These are phyloP conservation scores for Candida endomychidarum DNA, from an alignment of 805 yeast species.

Conservation along the genomic window DNA sequence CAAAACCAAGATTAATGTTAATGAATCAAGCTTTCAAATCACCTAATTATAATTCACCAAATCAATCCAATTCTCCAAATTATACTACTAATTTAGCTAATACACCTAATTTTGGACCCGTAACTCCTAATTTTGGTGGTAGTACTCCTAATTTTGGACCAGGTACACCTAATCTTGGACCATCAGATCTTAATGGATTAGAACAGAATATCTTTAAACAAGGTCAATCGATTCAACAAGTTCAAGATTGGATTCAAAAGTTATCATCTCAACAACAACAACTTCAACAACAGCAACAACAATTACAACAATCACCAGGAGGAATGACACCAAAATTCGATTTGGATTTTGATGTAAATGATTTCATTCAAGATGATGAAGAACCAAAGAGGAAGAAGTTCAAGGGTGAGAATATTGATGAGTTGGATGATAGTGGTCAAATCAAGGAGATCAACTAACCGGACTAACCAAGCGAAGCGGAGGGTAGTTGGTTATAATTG, in stretches of 20 bases:
- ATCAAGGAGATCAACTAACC: constrained; percentile 3
- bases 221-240: constrained; percentile 54
- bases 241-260: constrained; percentile 55
- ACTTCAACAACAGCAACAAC: constrained; percentile 15
- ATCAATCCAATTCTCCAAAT: constrained; percentile 6
- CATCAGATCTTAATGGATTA: constrained; percentile 32
- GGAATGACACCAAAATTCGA: constrained; percentile 11
- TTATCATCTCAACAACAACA: constrained; percentile 22
- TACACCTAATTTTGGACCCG: constrained; percentile 1
- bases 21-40: constrained; percentile 36
- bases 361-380: constrained; percentile 12
- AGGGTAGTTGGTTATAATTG: too few relatives aligned
- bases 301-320: constrained; percentile 3
- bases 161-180: constrained; percentile 1
- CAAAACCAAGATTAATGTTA: constrained; percentile 41
- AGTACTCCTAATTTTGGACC: not conserved
- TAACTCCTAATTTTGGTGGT: not conserved
- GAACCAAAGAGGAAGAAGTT: constrained; percentile 12
- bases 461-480: not conserved
- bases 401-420: constrained; percentile 14
- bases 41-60: not conserved
- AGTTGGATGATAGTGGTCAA: constrained; percentile 10
- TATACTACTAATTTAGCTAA: not conserved
- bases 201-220: constrained; percentile 49
- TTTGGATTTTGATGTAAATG: constrained; percentile 18